Evolutionary conservation across 352 stramenopile genomes (phyloP).

Genomic region (Globisporangium cystogenes): DNA sequence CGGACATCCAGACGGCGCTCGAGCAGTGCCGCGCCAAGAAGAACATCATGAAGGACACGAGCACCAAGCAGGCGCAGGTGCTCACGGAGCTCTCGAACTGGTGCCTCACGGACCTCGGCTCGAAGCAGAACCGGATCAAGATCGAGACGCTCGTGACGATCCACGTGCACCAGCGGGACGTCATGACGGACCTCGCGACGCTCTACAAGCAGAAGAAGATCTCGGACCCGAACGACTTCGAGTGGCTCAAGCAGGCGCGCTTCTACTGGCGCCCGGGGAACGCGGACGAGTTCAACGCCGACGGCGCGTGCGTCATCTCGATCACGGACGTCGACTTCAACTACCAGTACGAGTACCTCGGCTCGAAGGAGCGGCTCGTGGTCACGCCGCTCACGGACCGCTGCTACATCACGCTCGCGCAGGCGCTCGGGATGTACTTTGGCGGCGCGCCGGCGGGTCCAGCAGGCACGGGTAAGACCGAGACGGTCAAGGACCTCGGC

Average conservation of each 20-base stretch:
- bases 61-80: conserved; percentile 91
- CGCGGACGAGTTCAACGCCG: conserved; percentile 91
- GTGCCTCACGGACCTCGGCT: conserved; percentile 95
- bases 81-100: conserved; percentile 94
- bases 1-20: conserved; percentile 93
- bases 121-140: conserved; percentile 96
- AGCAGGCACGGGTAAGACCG: conserved; percentile 95
- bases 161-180: conserved; percentile 97
- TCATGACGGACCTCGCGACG: conserved; percentile 92
- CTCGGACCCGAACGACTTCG: conserved; percentile 96
- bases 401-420: conserved; percentile 97
- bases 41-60: conserved; percentile 97
- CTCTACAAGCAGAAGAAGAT: conserved; percentile 97
- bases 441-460: conserved; percentile 93
- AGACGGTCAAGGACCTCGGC: conserved; percentile 97
- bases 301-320: conserved; percentile 95
- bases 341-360: conserved; percentile 98
- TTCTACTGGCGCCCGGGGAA: conserved; percentile 97
- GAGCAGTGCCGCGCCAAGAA: conserved; percentile 95
- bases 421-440: conserved; percentile 98
- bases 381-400: conserved; percentile 96
- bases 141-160: conserved; percentile 98
- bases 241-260: conserved; percentile 98
- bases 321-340: conserved; percentile 99
- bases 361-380: conserved; percentile 96